Evolutionary conservation across 2,329 filamentous ascomycete species (phyloP).

Genomic region (Nothophaeocryptopus gaeumannii): DNA sequence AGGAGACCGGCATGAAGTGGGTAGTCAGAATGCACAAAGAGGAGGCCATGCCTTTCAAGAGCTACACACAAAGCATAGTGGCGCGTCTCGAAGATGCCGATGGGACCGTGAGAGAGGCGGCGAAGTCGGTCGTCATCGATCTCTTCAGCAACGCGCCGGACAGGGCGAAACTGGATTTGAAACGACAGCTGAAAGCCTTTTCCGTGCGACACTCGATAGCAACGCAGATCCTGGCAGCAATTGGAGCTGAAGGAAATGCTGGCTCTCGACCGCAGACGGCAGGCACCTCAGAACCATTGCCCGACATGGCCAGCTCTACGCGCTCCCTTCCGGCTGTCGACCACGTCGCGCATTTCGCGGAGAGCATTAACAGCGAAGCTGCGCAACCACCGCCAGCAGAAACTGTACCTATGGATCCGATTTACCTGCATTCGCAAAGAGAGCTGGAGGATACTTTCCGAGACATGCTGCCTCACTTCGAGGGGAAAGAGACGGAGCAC

Average conservation of each 20-base stretch:
- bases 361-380: constrained; percentile 48
- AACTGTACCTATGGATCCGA: constrained; percentile 69
- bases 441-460: constrained; percentile 86
- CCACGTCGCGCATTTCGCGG: constrained; percentile 44
- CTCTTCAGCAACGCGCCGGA: constrained; percentile 80
- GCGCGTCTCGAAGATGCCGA: constrained; percentile 88
- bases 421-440: constrained; percentile 77
- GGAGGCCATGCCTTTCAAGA: constrained; percentile 74
- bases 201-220: constrained; percentile 86
- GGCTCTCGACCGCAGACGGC: constrained; percentile 29
- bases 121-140: constrained; percentile 79
- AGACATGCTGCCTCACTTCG: constrained; percentile 77
- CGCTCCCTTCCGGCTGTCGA: constrained; percentile 41
- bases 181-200: constrained; percentile 77
- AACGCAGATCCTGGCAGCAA: constrained; percentile 72
- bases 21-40: constrained; percentile 81
- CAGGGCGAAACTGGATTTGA: constrained; percentile 81
- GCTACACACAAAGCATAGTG: constrained; percentile 79
- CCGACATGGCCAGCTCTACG: constrained; percentile 42
- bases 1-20: constrained; percentile 83
- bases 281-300: constrained; percentile 26
- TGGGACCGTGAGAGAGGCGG: constrained; percentile 77
- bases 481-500: constrained; percentile 82
- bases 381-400: constrained; percentile 60
- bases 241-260: constrained; percentile 52